A percentile compares a stretch with the other conserved stretches of the same genome.
Evolutionary conservation across 108 stramenopile genomes (phyloP).

Genomic region (Fragilaria crotonensis): DNA sequence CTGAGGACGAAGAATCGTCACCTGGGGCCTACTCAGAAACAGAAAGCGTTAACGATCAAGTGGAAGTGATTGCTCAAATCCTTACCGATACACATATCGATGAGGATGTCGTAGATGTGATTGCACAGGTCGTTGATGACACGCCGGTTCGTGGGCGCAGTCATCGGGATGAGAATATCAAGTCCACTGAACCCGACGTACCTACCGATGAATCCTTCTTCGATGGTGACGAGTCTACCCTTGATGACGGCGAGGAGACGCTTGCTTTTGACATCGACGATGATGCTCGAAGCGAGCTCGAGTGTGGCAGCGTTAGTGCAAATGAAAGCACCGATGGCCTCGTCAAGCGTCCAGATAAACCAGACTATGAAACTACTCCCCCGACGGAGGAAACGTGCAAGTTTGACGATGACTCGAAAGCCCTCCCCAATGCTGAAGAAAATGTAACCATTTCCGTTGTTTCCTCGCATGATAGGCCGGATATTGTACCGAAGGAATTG

Average conservation of each 20-base stretch:
- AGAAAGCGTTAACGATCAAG: no score
- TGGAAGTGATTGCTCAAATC: no score
- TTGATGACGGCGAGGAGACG: not conserved
- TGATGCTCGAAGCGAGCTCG: no score
- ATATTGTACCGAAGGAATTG: no score
- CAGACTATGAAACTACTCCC: not conserved
- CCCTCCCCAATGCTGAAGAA: slow-evolving; percentile 5
- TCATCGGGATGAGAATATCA: no score
- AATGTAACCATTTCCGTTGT: not conserved
- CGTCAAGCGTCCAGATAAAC: not conserved
- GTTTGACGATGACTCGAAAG: slow-evolving; percentile 5
- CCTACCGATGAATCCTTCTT: not conserved
- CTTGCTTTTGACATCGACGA: not conserved
- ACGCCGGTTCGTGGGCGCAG: not conserved
- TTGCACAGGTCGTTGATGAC: not conserved
- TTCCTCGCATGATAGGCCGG: no score
- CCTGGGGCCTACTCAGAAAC: no score
- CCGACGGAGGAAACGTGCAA: slow-evolving; percentile 2
- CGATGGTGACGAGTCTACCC: not conserved
- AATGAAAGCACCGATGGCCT: not conserved
- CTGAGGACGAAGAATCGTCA: no score
- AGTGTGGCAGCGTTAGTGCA: not conserved
- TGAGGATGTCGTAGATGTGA: not conserved
- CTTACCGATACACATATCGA: no score
- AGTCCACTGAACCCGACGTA: not conserved